Base-by-base conservation (phyloP, 305 asterid genomes). In the Rubia peregrina region DNA sequence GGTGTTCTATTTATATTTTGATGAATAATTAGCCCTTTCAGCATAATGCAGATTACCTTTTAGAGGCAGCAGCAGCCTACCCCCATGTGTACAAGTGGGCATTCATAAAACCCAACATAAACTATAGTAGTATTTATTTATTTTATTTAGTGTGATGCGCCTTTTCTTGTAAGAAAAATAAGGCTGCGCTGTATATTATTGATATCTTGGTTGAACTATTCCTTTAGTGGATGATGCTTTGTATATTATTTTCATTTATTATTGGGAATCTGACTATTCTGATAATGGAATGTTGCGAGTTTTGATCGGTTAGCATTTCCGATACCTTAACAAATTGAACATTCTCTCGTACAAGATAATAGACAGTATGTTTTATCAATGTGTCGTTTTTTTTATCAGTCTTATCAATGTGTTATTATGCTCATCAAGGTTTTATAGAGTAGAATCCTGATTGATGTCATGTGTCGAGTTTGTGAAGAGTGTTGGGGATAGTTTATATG, bases 141-240 rank as follows among this genome's bases (percentile, higher is more conserved):
- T 74, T 51, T 51, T 46, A 30, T 57, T 57, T 73, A 17, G 26
- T 14, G 48, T 44, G 62, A 12, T 55, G 40, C 68, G 30, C 67
- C 62, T 57, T 19, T 51, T 66, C 36, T 63, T 67, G 68, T 59
- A 67, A 65, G 51, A 64, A 62, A 48, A 64, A 64, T 64, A 38
- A 64, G 49, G 49, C 17, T n/a, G 51, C 48, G 1, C 49, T 63
- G 49, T 63, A 38, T 63, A n/a, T n/a, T 9, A 38, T 63, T 63
- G 30, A 62, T 9, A 40, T 38, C 10, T 17, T 38, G n/a, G 22
- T 36, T 62, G 7, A 36, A 62, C 22, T 36, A 62, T 16, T 62
- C n/a, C 6, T 0, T 5, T 9, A 60, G 65, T 12, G 41, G 41
- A 59, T 57, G n/a, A 60, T 51, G 57, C 57, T 51, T 51, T 51